Conservation (phyloP, 2,329 filamentous ascomycete genomes). For the Cladosporium sp. region DNA sequence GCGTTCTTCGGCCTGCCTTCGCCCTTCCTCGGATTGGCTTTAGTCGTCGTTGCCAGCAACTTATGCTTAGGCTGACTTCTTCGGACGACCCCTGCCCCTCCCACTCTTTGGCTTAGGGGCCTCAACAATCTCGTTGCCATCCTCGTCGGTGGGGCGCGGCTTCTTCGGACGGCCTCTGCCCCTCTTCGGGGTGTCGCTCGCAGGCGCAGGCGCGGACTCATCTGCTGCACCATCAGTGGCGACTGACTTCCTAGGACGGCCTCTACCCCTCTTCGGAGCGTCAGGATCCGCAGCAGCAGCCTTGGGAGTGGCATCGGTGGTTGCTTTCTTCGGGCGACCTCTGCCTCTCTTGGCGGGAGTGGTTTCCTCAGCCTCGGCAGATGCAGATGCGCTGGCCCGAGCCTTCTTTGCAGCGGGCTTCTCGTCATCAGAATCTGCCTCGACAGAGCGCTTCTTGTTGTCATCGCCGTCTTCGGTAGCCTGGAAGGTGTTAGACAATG, state of each 20-base stretch:
- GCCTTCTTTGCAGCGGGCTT: constrained; percentile 23
- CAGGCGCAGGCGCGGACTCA: constrained; percentile 33
- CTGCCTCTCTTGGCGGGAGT: constrained; percentile 21
- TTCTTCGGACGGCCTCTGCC: constrained; percentile 26
- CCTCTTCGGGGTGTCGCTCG: constrained; percentile 18
- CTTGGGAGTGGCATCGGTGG: constrained; percentile 4
- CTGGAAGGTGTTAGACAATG: constrained; percentile 14
- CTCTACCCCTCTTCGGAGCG: constrained; percentile 20
- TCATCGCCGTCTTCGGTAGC: constrained; percentile 14
- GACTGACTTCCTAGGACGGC: constrained; percentile 17
- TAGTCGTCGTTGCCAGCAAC: constrained; percentile 48
- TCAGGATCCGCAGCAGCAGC: constrained; percentile 1
- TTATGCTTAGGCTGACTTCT: constrained; percentile 36
- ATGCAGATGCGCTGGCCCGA: constrained; percentile 19
- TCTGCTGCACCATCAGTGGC: constrained; percentile 22
- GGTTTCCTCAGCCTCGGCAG: constrained; percentile 16
- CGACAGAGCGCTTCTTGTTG: constrained; percentile 19
- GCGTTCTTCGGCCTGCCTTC: constrained; percentile 29
- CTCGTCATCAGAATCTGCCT: constrained; percentile 5
- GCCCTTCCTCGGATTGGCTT: constrained; percentile 22
- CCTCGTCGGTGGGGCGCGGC: constrained; percentile 45
- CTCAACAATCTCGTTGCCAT: constrained; percentile 42
- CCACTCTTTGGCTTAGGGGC: too few relatives aligned
- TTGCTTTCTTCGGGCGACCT: constrained; percentile 17
- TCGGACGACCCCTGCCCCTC: constrained; percentile 7